phyloP scores from a whole-genome alignment of 2,329 filamentous ascomycete genomes.

The Polychaeton citri region DNA sequence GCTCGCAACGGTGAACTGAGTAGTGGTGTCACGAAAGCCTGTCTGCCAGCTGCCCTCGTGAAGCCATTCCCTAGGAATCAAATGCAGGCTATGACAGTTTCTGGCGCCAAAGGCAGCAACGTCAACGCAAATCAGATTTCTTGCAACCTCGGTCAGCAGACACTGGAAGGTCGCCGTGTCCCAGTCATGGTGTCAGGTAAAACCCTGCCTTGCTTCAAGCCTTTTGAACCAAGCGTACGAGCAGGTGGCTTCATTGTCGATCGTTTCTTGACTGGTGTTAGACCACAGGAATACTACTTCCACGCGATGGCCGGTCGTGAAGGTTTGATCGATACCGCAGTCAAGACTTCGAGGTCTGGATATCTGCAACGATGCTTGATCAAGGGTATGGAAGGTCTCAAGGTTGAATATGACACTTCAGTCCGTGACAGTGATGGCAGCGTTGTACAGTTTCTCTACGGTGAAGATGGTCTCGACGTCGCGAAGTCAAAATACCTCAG shows the following conservation, averaged over 20 bases:
- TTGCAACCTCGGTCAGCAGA: slow-evolving; percentile 92
- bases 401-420: slow-evolving; percentile 83
- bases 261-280: slow-evolving; percentile 93
- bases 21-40: slow-evolving; percentile 60
- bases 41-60: slow-evolving; percentile 67
- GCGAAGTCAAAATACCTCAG: slow-evolving; percentile 85
- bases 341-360: slow-evolving; percentile 94
- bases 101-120: slow-evolving; percentile 80
- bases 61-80: slow-evolving; percentile 95
- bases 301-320: slow-evolving; percentile 99
- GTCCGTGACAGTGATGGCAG: slow-evolving; percentile 90
- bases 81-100: slow-evolving; percentile 98
- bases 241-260: slow-evolving; percentile 90
- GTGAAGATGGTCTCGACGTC: slow-evolving; percentile 88
- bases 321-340: slow-evolving; percentile 95
- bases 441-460: slow-evolving; percentile 89
- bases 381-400: slow-evolving; percentile 94
- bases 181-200: slow-evolving; percentile 97
- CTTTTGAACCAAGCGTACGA: slow-evolving; percentile 76
- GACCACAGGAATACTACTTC: slow-evolving; percentile 97
- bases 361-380: slow-evolving; percentile 95
- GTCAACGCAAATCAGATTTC: slow-evolving; percentile 98
- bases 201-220: slow-evolving; percentile 83
- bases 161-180: slow-evolving; percentile 86
- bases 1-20: slow-evolving; percentile 56